Evolutionary conservation across 306 rosid genomes (phyloP), one percentile per base, ranked within the genome.

Genomic region (Castanea mollissima): DNA sequence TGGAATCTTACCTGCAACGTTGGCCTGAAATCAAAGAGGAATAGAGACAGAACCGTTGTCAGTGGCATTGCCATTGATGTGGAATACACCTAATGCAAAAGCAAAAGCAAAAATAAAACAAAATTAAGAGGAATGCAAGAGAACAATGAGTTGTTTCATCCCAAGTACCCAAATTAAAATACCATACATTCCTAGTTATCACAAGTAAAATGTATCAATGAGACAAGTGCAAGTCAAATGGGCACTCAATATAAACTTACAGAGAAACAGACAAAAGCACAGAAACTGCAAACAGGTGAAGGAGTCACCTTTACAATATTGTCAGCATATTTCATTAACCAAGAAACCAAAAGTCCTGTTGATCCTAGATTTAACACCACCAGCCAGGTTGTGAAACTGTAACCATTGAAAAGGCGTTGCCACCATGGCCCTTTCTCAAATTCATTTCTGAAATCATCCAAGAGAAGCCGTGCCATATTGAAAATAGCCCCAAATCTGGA

Each of bases 51-150:
- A 73, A 91, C 80, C 85, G 83, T 94, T 1, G 97, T 94, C 75
- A 94, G 89, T 38, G 91, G 93, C 98, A 94, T 94, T 20, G 98
- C 98, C 98, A 94, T 94, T 78, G 98, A 94, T 52, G 97, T 94
- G 57, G 98, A 91, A 77, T 94, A 94, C 73, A 94, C 97, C 97
- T 91, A 72, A 58, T 11, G 46, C 46, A 85, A 14, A 5, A 35
- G 25, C n/a, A 13, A 46, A 67, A 18, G 71, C 14, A 46, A 46
- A 46, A 49, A 49, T 67, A 64, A 16, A 31, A 46, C 46, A 35
- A 13, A 34, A 13, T 11, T 10, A 67, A 67, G 44, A 81, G 60
- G 76, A 49, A 49, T 12, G 54, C 54, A 49, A 57, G 59, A 21
- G 68, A 29, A 85, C 51, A n/a, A 67, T 34, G 2, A 34, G 2